Evolutionary conservation across 1,284 basidiomycete species (phyloP), one percentile per base, ranked within the genome.

Genomic region (Mycena sp.): DNA sequence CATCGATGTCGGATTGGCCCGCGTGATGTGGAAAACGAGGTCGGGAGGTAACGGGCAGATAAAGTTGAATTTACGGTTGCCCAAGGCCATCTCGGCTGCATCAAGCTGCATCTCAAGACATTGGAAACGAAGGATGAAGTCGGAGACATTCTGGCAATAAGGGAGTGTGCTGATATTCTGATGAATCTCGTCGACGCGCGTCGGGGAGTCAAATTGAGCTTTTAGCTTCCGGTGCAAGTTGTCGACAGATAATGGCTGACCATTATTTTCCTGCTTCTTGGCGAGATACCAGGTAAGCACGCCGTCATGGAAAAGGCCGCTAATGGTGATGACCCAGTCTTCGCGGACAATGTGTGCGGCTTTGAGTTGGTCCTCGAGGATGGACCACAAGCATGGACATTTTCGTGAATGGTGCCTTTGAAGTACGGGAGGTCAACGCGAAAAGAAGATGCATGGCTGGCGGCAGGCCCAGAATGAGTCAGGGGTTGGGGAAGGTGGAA

Each of bases 331-430:
- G 5, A 32, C 51, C 59, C 59, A 56, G 40, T 61, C 44, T 12
- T 38, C 23, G 21, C 25, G 46, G 32, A 23, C 40, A 38, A 61
- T 57, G 16, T 57, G 35, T 17, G 53, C 25, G 6, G 59, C 59
- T 12, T 52, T 37, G 29, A 61, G 52, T 26, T 61, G 59, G 44
- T 61, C 59, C 40, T 54, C 53, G n/a, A 61, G 17, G 17, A 61
- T 61, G 21, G 50, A 55, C 32, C 21, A 17, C 52, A 61, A 25
- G 59, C 51, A 7, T 43, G 51, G 11, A 60, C 38, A 53, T 51
- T 53, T 25, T 60, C 58, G 29, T 44, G 28, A 23, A 46, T 26
- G 23, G 59, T 55, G 21, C 59, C 53, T n/a, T 44, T 26, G 43
- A 61, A 61, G 12, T 21, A 40, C 3, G 53, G 59, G 6, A 61